Base-by-base conservation (phyloP, 495 filamentous ascomycete genomes). In the Penicillium odoratum region DNA sequence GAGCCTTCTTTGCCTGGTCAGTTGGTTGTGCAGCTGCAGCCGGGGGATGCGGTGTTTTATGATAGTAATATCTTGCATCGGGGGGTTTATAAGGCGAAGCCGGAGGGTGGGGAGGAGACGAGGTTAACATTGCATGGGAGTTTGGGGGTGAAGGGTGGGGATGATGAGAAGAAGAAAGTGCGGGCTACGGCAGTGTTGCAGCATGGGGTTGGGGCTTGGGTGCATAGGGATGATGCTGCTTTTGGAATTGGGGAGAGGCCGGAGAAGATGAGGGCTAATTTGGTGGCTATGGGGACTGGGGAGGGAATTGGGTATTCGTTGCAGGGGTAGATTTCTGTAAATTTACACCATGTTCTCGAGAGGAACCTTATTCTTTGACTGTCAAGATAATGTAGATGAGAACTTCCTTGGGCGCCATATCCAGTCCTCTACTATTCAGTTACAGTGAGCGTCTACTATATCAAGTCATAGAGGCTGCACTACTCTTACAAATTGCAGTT, bases 61-160 rank as follows among this genome's bases (percentile, higher is more conserved):
- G 83, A 95, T 71, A 93, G 91, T 59, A 93, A 95, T 73, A 93
- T 95, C 51, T 58, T 93, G 67, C 91, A 95, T 55, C 79, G 90
- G 2, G 91, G 89, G 0, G 82, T 87, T n/a, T 95, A 95, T 64
- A 65, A 71, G 62, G 66, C 57, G 4, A 79, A 75, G 52, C 53
- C 48, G 11, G 75, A 71, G 46, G 72, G 77, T 4, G 73, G 66
- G 0, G 62, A 56, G n/a, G 80, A 74, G 64, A 85, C 88, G 69
- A 71, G 91, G 57, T 74, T 89, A 75, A 95, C 90, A 64, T 64
- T 93, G 73, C 90, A 95, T 78, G 91, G 90, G n/a, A 87, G 86
- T 64, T 77, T 95, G 42, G 90, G 90, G 9, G 73, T 85, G 69
- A 81, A 79, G 44, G 72, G 72, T 5, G 81, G 47, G 31, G 57